Conservation (phyloP, 441 rosid genomes). For the Gossypium lobatum region DNA sequence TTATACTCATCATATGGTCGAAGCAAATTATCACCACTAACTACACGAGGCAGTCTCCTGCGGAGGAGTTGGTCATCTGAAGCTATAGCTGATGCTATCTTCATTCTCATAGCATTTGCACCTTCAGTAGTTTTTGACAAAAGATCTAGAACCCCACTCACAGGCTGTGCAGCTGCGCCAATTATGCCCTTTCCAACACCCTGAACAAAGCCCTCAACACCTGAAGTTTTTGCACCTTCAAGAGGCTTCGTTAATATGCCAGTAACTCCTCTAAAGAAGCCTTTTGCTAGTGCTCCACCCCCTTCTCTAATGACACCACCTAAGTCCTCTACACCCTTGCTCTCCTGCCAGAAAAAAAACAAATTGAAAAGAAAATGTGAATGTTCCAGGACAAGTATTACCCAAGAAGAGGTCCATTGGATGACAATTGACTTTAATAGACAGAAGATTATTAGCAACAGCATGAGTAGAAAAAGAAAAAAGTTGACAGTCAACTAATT, state of each 20-base stretch:
- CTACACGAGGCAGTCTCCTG: constrained; percentile 81
- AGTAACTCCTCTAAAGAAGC: constrained; percentile 95
- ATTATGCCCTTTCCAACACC: constrained; percentile 98
- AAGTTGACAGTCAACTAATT: background rate
- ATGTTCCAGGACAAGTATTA: background rate
- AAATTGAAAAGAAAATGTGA: constrained; percentile 13
- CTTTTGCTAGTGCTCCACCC: constrained; percentile 98
- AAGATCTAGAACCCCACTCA: constrained; percentile 97
- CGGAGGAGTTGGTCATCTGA: constrained; percentile 99
- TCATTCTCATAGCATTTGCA: constrained; percentile 99
- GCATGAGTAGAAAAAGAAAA: background rate
- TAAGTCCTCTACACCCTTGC: constrained; percentile 93
- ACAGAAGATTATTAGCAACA: background rate
- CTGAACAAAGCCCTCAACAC: constrained; percentile 96
- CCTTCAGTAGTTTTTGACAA: constrained; percentile 99
- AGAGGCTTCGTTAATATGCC: constrained; percentile 97
- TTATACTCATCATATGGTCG: constrained; percentile 79
- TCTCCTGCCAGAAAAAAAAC: constrained; percentile 50
- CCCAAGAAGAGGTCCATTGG: background rate
- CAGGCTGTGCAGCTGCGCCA: constrained; percentile 99
- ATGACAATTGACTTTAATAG: background rate
- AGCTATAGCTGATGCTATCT: constrained; percentile 90
- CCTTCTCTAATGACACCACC: constrained; percentile 98
- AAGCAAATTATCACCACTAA: constrained; percentile 88
- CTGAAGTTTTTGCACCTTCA: constrained; percentile 95